phyloP scores from a whole-genome alignment of 192 early-diverging fungal species.

The Backusella australiensis region DNA sequence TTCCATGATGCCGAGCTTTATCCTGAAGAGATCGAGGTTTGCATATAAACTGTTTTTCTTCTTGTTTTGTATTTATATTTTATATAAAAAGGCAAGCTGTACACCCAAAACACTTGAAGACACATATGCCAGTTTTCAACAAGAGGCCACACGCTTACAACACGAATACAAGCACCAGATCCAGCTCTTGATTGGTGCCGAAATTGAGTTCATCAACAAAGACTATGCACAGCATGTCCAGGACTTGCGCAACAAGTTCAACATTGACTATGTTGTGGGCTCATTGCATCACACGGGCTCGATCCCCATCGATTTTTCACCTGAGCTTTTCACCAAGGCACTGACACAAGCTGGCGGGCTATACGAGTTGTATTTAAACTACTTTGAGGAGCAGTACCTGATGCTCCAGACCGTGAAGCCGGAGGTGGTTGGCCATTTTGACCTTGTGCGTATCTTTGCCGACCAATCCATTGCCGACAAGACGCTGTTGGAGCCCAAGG shows the following conservation, averaged over 20 bases:
- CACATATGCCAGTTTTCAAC: conserved; percentile 67
- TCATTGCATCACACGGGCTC: conserved; percentile 87
- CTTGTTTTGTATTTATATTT: background rate
- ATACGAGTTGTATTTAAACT: conserved; percentile 61
- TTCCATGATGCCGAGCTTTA: conserved; percentile 78
- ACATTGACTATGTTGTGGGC: conserved; percentile 88
- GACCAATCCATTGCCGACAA: conserved; percentile 16
- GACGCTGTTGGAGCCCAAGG: conserved; percentile 19
- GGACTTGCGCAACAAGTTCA: conserved; percentile 42
- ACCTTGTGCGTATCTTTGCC: conserved; percentile 86
- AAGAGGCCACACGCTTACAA: conserved; percentile 72
- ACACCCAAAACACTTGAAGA: conserved; percentile 58
- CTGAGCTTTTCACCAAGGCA: conserved; percentile 53
- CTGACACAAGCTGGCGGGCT: conserved; percentile 21
- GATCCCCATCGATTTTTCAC: conserved; percentile 83
- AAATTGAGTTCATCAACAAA: conserved; percentile 82
- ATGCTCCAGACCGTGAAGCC: conserved; percentile 74
- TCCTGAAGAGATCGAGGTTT: conserved; percentile 76
- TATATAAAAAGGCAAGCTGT: conserved; percentile 53
- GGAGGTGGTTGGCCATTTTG: conserved; percentile 93
- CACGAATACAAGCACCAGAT: conserved; percentile 65
- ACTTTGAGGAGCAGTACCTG: conserved; percentile 88
- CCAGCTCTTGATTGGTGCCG: conserved; percentile 77
- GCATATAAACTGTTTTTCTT: background rate
- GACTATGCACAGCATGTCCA: conserved; percentile 49